A percentile compares a stretch with the other conserved stretches of the same genome.
These are phyloP conservation scores for Onygena corvina DNA, from an alignment of 2,329 filamentous ascomycete species.

Conservation along the genomic window DNA sequence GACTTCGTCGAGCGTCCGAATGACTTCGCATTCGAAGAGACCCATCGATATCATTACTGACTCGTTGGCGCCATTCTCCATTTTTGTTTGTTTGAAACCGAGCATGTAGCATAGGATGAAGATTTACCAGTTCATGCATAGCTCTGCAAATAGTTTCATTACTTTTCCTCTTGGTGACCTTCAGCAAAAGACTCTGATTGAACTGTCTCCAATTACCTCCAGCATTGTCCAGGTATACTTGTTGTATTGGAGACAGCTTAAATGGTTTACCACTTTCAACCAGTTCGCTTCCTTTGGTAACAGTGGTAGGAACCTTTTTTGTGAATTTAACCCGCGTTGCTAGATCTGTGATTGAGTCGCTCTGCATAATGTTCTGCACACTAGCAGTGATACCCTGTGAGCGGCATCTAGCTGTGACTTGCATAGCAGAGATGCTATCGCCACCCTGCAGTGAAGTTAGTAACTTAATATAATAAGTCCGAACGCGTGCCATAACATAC, in stretches of 20 bases:
- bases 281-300: not conserved
- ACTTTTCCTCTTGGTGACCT: conserved; percentile 7
- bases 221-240: conserved; percentile 17
- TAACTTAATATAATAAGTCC: conserved; percentile 9
- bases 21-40: conserved; percentile 26
- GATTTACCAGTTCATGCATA: conserved; percentile 13
- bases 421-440: conserved; percentile 22
- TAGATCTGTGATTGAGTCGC: conserved; percentile 13
- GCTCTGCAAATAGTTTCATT: conserved; percentile 10
- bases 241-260: conserved; percentile 19
- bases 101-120: conserved; percentile 20
- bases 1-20: conserved; percentile 15
- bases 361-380: conserved; percentile 17
- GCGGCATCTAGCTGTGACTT: conserved; percentile 17
- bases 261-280: conserved; percentile 12
- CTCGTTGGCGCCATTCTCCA: conserved; percentile 16
- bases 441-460: conserved; percentile 17
- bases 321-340: conserved; percentile 6
- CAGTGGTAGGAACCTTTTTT: not conserved
- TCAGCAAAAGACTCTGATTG: conserved; percentile 18
- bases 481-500: conserved; percentile 4
- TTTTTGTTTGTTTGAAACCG: conserved; percentile 15
- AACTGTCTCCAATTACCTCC: conserved; percentile 15
- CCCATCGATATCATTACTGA: conserved; percentile 21
- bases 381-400: conserved; percentile 14